Evolutionary conservation across 1,284 basidiomycete species (phyloP), one percentile per base, ranked within the genome.

Genomic region (Ustilago loliicola): DNA sequence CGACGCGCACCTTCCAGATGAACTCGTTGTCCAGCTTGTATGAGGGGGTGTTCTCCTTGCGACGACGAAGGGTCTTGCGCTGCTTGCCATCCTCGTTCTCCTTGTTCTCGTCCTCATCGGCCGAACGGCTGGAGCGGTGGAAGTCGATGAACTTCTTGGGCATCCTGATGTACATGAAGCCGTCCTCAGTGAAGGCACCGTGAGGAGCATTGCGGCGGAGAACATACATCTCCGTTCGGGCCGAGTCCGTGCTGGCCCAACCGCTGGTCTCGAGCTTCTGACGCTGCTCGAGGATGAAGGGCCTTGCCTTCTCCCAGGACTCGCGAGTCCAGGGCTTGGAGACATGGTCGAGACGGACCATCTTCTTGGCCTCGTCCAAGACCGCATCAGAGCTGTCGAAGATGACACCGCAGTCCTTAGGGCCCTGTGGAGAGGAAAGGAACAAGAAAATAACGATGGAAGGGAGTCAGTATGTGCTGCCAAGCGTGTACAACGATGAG

Each of bases 91-190:
- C 73, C 25, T 72, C 70, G 61, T 66, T 52, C 34, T 66, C 64
- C 52, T 76, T 74, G 45, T 65, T 57, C 61, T 80, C 72, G 48
- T 71, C 70, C 21, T 73, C 78, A 21, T 80, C 80, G 21, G 70
- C 71, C 25, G 66, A 32, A 7, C 72, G 76, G 66, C 73, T 76
- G 40, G 73, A 79, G 51, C 81, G 80, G 64, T 67, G 72, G 66
- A 83, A 83, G 79, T 83, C 80, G 61, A 84, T 83, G 60, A 81
- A 82, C 77, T 83, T 83, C 72, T 82, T 81, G 30, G 82, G 82
- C 42, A 83, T 63, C 57, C 80, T 68, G 64, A 84, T 61, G 74
- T 84, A 84, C 73, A 84, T 75, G 78, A 74, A 81, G 66, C 81
- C 82, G 63, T 82, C 82, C 36, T 84, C 82, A 52, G 81, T 83